Conservation (phyloP, 768 basidiomycete genomes). For the Tricholoma sp. region DNA sequence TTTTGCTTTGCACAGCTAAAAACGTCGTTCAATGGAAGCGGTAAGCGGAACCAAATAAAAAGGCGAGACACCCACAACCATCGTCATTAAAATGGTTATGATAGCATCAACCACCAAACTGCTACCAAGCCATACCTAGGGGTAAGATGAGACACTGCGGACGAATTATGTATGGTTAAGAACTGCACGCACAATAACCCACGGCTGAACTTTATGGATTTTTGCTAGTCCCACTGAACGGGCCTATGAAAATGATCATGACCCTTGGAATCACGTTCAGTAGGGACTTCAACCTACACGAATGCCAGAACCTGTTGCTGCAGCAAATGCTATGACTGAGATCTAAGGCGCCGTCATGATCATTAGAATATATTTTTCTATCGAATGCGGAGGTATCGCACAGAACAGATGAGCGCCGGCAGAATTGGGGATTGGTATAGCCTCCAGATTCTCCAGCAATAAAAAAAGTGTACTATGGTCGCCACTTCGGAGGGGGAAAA, state of each 20-base stretch:
- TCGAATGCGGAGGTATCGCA: background rate
- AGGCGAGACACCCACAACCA: conserved; percentile 12
- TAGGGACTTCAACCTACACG: background rate
- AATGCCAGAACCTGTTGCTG: conserved; percentile 1
- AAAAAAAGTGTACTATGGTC: conserved; percentile 13
- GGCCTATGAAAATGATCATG: background rate
- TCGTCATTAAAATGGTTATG: conserved; percentile 18
- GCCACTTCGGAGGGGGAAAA: conserved; percentile 1
- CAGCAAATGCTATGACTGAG: conserved; percentile 1
- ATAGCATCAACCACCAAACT: conserved; percentile 20
- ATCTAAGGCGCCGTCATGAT: background rate
- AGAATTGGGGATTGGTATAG: conserved; percentile 8
- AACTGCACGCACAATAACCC: conserved; percentile 10
- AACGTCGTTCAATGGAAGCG: background rate
- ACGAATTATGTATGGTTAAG: background rate
- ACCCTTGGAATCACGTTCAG: background rate
- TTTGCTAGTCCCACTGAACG: background rate
- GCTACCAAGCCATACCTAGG: conserved; percentile 20
- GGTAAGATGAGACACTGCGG: background rate
- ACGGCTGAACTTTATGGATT: conserved; percentile 2
- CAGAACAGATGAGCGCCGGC: conserved; percentile 4
- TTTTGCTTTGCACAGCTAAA: conserved; percentile 6
- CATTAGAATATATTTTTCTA: background rate
- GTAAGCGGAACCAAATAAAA: background rate
- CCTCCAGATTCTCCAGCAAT: conserved; percentile 18